These are phyloP conservation scores for Globisporangium echinulatum DNA, from an alignment of 352 stramenopile genomes.

Conservation along the genomic window DNA sequence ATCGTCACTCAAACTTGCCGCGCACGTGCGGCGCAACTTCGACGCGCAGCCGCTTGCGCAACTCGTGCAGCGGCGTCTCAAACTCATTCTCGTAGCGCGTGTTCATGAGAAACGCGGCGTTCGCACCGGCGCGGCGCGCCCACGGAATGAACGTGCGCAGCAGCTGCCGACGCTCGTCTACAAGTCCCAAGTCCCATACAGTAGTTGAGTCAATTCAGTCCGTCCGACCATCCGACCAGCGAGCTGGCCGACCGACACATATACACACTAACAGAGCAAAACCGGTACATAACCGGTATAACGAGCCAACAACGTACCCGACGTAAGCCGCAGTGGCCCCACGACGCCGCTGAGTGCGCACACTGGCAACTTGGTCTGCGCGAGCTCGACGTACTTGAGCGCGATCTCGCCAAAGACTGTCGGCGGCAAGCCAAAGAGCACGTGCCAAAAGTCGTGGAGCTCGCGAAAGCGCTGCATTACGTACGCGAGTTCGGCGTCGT, in stretches of 20 bases:
- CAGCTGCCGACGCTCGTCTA: slow-evolving; percentile 71
- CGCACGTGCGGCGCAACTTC: slow-evolving; percentile 26
- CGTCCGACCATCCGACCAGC: background rate
- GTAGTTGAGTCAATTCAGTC: background rate
- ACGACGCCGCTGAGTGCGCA: slow-evolving; percentile 90
- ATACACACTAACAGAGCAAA: too few species aligned
- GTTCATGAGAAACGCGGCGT: slow-evolving; percentile 84
- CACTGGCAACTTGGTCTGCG: slow-evolving; percentile 94
- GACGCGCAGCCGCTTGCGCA: slow-evolving; percentile 65
- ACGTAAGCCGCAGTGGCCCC: slow-evolving; percentile 76
- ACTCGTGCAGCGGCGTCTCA: slow-evolving; percentile 83
- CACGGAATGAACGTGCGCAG: slow-evolving; percentile 91
- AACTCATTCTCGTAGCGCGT: slow-evolving; percentile 96
- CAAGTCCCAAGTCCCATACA: background rate
- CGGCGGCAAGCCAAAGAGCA: slow-evolving; percentile 90
- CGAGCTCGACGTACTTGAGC: slow-evolving; percentile 97
- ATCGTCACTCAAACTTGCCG: background rate
- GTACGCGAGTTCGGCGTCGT: slow-evolving; percentile 94
- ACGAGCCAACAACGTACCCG: slow-evolving; percentile 17
- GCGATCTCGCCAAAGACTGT: slow-evolving; percentile 94
- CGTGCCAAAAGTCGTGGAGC: slow-evolving; percentile 96
- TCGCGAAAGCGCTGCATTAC: slow-evolving; percentile 94
- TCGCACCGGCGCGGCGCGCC: slow-evolving; percentile 73
- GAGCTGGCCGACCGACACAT: too few species aligned
- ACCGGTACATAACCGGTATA: too few species aligned